Evolutionary conservation across 805 yeast genomes (phyloP).

Genomic region (Monosporozyma servazzii): DNA sequence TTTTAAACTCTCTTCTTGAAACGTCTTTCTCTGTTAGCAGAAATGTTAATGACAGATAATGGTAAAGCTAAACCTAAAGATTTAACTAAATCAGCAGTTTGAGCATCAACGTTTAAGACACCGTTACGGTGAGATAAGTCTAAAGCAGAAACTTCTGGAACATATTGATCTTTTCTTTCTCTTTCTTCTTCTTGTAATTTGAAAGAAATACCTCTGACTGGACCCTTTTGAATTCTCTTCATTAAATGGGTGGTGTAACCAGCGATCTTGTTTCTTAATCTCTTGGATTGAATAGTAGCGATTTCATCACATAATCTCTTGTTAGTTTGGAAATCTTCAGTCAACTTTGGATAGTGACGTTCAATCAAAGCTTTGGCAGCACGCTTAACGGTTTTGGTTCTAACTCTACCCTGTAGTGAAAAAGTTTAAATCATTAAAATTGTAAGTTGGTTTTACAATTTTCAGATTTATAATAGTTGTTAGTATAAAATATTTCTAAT

Average conservation of each 20-base stretch:
- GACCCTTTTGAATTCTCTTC: slow-evolving; percentile 99
- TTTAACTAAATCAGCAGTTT: slow-evolving; percentile 92
- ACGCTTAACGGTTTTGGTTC: slow-evolving; percentile 99
- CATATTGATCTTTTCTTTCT: slow-evolving; percentile 99
- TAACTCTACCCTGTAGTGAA: slow-evolving; percentile 91
- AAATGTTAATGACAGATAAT: slow-evolving; percentile 73
- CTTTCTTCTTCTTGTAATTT: slow-evolving; percentile 99
- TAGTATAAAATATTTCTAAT: neutral
- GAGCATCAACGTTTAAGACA: slow-evolving; percentile 93
- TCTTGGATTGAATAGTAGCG: slow-evolving; percentile 98
- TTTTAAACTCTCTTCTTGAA: slow-evolving; percentile 77
- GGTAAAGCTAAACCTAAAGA: slow-evolving; percentile 87
- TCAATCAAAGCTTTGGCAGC: slow-evolving; percentile 99
- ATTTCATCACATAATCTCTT: slow-evolving; percentile 98
- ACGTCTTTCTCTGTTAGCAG: slow-evolving; percentile 88
- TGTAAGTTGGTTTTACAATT: neutral
- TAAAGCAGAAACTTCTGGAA: slow-evolving; percentile 99
- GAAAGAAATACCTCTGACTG: slow-evolving; percentile 99
- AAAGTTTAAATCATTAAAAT: neutral
- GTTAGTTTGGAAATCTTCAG: slow-evolving; percentile 99
- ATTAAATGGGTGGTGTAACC: slow-evolving; percentile 99
- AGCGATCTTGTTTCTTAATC: slow-evolving; percentile 99
- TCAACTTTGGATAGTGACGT: slow-evolving; percentile 99
- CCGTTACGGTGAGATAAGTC: slow-evolving; percentile 94
- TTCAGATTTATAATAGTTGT: neutral